A percentile compares a stretch with the other conserved stretches of the same genome.
Conservation (phyloP, 345 rosid genomes). For the Aurinia saxatilis region DNA sequence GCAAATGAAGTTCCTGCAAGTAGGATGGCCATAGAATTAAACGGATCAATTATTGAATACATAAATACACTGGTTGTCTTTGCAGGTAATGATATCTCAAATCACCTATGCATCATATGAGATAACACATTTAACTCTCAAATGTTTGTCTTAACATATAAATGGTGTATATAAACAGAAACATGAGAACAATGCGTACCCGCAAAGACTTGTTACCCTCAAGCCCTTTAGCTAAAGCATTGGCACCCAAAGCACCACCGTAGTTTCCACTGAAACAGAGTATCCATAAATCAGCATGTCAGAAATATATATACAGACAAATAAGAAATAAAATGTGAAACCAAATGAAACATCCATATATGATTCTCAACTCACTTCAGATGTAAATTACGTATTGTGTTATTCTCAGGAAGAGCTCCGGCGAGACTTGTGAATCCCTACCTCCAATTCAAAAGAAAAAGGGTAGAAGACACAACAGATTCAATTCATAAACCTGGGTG, state of each 20-base stretch:
- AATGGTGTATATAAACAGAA: background rate
- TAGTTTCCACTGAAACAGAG: conserved; percentile 73
- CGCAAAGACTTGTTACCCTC: conserved; percentile 80
- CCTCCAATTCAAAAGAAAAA: conserved; percentile 39
- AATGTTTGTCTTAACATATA: background rate
- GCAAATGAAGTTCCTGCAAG: conserved; percentile 85
- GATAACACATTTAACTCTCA: background rate
- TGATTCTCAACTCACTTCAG: conserved; percentile 59
- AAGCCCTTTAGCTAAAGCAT: conserved; percentile 89
- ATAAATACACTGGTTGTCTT: background rate
- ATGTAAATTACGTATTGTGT: conserved; percentile 56
- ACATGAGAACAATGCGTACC: conserved; percentile 34
- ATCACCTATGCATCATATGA: background rate
- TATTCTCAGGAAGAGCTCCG: conserved; percentile 72
- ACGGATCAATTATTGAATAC: background rate
- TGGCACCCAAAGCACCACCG: conserved; percentile 94
- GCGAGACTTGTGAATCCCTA: conserved; percentile 97
- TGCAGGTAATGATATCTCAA: background rate
- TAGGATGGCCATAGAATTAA: conserved; percentile 1
- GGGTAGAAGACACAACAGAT: conserved; percentile 14
- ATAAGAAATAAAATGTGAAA: background rate
- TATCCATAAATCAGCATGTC: conserved; percentile 5
- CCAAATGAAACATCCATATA: conserved; percentile 2
- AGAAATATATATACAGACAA: conserved; percentile 1
- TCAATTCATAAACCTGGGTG: conserved; percentile 19